These are phyloP conservation scores for Pseudogymnoascus sp. DNA, from an alignment of 2,329 filamentous ascomycete genomes.

Conservation along the genomic window DNA sequence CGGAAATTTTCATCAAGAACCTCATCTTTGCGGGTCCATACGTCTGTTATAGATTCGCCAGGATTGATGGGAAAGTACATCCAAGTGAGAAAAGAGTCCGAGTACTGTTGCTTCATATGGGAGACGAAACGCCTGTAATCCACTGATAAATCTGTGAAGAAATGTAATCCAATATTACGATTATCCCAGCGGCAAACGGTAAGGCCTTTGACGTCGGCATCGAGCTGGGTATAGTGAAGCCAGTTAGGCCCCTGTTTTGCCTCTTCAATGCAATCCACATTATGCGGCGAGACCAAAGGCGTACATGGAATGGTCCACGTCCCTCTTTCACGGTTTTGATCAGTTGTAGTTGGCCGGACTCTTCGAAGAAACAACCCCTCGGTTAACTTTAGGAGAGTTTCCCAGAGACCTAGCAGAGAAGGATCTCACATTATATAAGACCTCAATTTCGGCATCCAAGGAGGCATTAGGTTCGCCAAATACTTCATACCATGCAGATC, in stretches of 20 bases:
- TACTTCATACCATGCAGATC: neutral
- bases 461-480: neutral
- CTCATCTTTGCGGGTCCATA: neutral
- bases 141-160: neutral
- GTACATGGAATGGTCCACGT: neutral
- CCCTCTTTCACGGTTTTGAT: neutral
- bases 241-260: neutral
- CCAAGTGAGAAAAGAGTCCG: neutral
- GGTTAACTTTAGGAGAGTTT: neutral
- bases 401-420: neutral
- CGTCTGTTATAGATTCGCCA: neutral
- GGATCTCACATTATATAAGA: neutral
- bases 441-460: neutral
- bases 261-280: neutral
- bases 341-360: neutral
- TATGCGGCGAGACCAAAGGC: neutral
- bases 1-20: neutral
- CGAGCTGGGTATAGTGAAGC: neutral
- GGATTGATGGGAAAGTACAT: neutral
- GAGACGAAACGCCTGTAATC: neutral
- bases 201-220: neutral
- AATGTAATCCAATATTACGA: neutral
- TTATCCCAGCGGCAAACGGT: neutral
- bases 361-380: neutral
- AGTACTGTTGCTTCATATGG: neutral